Base-by-base conservation (phyloP, 192 early-diverging fungal genomes). In the Chytriomyces confervae region DNA sequence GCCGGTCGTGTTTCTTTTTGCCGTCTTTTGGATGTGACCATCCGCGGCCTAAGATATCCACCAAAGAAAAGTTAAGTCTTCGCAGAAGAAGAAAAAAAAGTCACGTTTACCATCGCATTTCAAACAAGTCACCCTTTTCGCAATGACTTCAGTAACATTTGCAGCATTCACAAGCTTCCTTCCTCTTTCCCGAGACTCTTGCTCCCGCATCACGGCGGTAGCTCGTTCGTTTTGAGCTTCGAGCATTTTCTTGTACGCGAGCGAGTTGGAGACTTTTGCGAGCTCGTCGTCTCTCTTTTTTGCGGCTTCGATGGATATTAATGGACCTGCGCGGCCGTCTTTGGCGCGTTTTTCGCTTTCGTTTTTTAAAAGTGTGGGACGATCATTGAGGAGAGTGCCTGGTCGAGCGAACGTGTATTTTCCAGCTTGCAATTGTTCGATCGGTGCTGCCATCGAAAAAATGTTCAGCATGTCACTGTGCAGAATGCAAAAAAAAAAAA, bases 31-130 rank as follows among this genome's bases (percentile, higher is more conserved):
- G 74, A 48, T 76, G 74, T n/a, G 61, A 62, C 27, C 50, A 65
- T 27, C 74, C 74, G 18, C 29, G 18, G 18, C 63, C 63, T 76
- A 27, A 7, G 0, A 9, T 29, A 69, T 69, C 6, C 6, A 43
- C 16, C 16, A 13, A 23, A 29, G 63, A 64, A 64, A 18, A 3
- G 23, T 46, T 20, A n/a, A n/a, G n/a, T n/a, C n/a, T n/a, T n/a
- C n/a, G n/a, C n/a, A n/a, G n/a, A n/a, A n/a, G n/a, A n/a, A n/a
- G n/a, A n/a, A n/a, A n/a, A n/a, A n/a, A n/a, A n/a, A n/a, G n/a
- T n/a, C n/a, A n/a, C n/a, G n/a, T 61, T 18, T 23, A 74, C 72
- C 53, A 45, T 65, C 62, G 49, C 74, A 76, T 66, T 76, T 76
- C 7, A 60, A 49, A 5, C 74, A 76, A 65, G 53, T 23, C 9